Evolutionary conservation across 345 rosid species (phyloP).

Genomic region (Eucalyptus shirleyi): DNA sequence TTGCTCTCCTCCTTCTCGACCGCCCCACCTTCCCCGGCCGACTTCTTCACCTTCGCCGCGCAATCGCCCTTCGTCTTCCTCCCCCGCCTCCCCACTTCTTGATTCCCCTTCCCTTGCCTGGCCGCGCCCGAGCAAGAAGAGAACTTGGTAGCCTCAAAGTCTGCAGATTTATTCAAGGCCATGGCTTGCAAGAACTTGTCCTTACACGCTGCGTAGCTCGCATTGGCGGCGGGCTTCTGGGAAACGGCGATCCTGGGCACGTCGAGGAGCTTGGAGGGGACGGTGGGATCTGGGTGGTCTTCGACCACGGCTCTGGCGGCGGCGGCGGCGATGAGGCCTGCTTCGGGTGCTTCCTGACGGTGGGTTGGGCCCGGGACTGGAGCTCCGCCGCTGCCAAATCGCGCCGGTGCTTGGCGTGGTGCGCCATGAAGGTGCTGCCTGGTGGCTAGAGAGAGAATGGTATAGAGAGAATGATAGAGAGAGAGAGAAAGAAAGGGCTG

Average conservation of each 20-base stretch:
- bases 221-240: conserved; percentile 9
- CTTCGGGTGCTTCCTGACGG: conserved; percentile 1
- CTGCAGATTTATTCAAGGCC: conserved; percentile 38
- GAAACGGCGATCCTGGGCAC: background rate
- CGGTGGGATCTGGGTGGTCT: conserved; percentile 5
- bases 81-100: conserved; percentile 1
- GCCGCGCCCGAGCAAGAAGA: conserved; percentile 3
- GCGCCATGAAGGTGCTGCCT: conserved; percentile 12
- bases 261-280: conserved; percentile 1
- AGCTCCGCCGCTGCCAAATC: conserved; percentile 8
- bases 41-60: conserved; percentile 6
- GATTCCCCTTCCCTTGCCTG: background rate
- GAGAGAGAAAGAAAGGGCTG: background rate
- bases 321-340: background rate
- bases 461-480: background rate
- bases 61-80: conserved; percentile 3
- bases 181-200: conserved; percentile 37
- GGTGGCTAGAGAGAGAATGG: background rate
- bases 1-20: background rate
- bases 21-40: background rate
- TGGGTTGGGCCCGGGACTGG: background rate
- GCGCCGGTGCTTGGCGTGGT: conserved; percentile 16
- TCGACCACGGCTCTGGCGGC: background rate
- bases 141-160: conserved; percentile 20
- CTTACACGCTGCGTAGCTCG: background rate